Base-by-base conservation (phyloP, 139 green algal species). In the Micromonas commoda region DNA sequence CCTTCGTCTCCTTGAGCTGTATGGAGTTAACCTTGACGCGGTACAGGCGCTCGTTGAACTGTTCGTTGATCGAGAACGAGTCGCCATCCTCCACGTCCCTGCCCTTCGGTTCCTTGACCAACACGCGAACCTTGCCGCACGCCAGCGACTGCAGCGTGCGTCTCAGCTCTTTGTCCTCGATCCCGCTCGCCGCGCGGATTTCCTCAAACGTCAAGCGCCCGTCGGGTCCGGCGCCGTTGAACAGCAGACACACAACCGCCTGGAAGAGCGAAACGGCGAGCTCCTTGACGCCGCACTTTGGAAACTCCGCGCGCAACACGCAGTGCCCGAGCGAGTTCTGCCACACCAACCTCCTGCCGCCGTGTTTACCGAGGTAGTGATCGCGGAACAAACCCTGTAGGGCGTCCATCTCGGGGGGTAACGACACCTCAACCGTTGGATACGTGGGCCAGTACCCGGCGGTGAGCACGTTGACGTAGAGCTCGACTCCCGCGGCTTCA, bases 21-120 rank as follows among this genome's bases (percentile, higher is more conserved):
- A 99, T 96, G 37, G 82, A 81, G 87, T 99, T 98, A 86, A 99
- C 67, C 72, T 93, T 94, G 70, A 99, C 91, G 71, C 95, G 87
- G 84, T 90, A 97, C 64, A 96, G 85, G 38, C 78, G 80, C 24
- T 90, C 87, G 0, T 82, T 88, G 86, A 97, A 99, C 64, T 76
- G 85, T 0, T 45, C 66, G 76, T 97, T 96, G 89, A 96, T 96
- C 33, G 38, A 38, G 85, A 99, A 99, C 2, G 76, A 64, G 69
- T 99, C 96, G 1, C 23, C 60, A 21, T 92, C 87, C 0, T 86
- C 82, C 29, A 99, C 88, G 3, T 99, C 95, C 6, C 85, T 82
- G 0, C 90, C 87, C 75, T 88, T 86, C 24, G 84, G 84, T 67
- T 94, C 88, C 86, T 99, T 99, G 20, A 78, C 64, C 39, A 99